These are phyloP conservation scores for Leccinum ochraceum DNA, from an alignment of 768 basidiomycete genomes.

Conservation along the genomic window DNA sequence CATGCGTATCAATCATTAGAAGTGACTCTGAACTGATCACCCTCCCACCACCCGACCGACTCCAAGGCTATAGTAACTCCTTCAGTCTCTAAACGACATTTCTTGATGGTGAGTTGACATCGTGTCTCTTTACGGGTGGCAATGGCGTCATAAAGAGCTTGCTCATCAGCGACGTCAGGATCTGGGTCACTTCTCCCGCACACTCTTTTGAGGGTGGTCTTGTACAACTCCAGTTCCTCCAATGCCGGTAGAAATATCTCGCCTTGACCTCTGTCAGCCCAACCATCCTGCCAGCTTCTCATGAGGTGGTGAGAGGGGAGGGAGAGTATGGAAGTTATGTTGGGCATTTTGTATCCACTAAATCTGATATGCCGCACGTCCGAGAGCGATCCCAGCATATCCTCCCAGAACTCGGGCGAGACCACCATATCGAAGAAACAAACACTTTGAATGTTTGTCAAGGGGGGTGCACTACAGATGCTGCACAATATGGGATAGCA, in stretches of 20 bases:
- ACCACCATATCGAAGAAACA: background rate
- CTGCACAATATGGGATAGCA: background rate
- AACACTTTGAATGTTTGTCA: background rate
- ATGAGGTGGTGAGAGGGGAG: background rate
- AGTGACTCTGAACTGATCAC: background rate
- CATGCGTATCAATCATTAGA: no score
- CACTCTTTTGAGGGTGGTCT: background rate
- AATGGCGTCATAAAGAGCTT: background rate
- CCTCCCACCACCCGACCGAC: background rate
- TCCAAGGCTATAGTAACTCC: background rate
- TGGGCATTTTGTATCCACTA: background rate
- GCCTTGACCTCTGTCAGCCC: background rate
- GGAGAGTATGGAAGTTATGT: background rate
- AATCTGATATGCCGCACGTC: background rate
- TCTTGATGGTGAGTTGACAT: background rate
- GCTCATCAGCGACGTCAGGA: background rate
- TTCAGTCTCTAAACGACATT: background rate
- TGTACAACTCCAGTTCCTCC: background rate
- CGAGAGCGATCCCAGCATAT: background rate
- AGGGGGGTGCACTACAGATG: background rate
- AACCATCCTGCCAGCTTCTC: background rate
- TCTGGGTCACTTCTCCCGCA: background rate
- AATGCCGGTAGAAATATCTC: background rate
- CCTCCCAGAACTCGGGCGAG: background rate
- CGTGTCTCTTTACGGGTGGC: background rate